A percentile compares a stretch with the other conserved stretches of the same genome.
Evolutionary conservation across 2,329 filamentous ascomycete genomes (phyloP).

Genomic region (Pseudopyricularia javanii): DNA sequence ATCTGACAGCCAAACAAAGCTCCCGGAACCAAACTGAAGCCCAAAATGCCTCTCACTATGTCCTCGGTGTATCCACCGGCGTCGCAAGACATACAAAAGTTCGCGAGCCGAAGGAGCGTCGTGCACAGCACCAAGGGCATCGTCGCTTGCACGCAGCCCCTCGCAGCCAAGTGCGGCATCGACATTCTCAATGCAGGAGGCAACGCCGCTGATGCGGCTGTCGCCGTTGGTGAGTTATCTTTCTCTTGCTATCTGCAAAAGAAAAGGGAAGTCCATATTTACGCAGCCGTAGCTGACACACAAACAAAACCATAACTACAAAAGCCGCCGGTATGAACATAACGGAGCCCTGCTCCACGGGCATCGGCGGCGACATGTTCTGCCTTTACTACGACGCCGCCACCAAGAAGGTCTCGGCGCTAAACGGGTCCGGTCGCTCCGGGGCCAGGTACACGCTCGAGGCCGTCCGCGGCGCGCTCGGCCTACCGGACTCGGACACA

Average conservation of each 20-base stretch:
- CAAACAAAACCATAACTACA: not conserved
- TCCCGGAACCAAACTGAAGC: not conserved
- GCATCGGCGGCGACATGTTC: conserved; percentile 93
- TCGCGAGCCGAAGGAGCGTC: conserved; percentile 68
- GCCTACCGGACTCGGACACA: conserved; percentile 33
- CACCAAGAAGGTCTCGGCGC: conserved; percentile 63
- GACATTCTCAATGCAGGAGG: conserved; percentile 70
- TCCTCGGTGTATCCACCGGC: conserved; percentile 32
- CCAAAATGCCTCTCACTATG: conserved; percentile 33
- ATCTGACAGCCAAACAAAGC: not conserved
- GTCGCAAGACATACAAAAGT: conserved; percentile 39
- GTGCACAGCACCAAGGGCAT: conserved; percentile 88
- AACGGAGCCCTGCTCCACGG: conserved; percentile 75
- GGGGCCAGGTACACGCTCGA: conserved; percentile 58
- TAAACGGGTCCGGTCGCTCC: conserved; percentile 87
- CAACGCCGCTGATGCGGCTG: conserved; percentile 87
- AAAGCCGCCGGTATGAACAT: conserved; percentile 4
- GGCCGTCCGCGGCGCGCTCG: conserved; percentile 55
- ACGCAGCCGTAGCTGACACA: not conserved
- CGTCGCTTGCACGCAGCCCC: conserved; percentile 74
- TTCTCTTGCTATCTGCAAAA: not conserved
- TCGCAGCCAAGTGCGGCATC: conserved; percentile 77
- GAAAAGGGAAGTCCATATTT: too few species aligned
- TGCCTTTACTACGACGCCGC: conserved; percentile 78
- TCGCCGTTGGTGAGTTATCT: conserved; percentile 35